Evolutionary conservation across 257 asterid species (phyloP), one percentile per base, ranked within the genome.

Genomic region (Solanum tarijense): DNA sequence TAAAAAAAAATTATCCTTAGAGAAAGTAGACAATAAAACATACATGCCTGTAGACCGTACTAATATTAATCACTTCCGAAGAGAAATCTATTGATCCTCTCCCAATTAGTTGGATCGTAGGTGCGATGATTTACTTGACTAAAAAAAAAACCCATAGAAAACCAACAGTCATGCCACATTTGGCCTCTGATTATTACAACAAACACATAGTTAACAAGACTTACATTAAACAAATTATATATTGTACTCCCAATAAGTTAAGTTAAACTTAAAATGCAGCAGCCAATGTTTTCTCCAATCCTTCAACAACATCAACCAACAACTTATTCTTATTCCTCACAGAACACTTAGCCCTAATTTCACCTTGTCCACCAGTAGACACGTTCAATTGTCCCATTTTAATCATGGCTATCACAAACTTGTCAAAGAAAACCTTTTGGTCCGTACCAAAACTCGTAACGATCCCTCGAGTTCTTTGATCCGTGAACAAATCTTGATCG

Each of bases 331-430:
- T 76, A 31, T 83, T 83, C 86, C 41, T 83, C 27, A 29, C 29
- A 8, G 43, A 48, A 9, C 72, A 83, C 39, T 83, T 83, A 83
- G 86, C 86, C 46, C 86, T 83, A 83, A 83, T 83, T 58, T 83
- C 86, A 46, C 86, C 86, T 58, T 83, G 29, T 34, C 69, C 32
- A 9, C 69, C 86, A 27, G 86, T 83, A 27, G 25, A 27, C 13
- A 83, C 86, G n/a, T 83, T 52, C 66, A 83, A 46, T n/a, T 83
- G 72, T 52, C 86, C 86, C 86, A 83, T 83, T 65, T 83, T 83
- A 83, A 83, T 83, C 86, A 83, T 83, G 39, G 86, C 86, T 32
- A 46, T 12, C 29, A 48, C 86, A 32, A 48, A 83, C 71, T 83
- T 83, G 11, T 83, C 41, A 83, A 83, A 83, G 71, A 83, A 83